Base-by-base conservation (phyloP, 331 rosid species). In the Pyracantha coccinea region DNA sequence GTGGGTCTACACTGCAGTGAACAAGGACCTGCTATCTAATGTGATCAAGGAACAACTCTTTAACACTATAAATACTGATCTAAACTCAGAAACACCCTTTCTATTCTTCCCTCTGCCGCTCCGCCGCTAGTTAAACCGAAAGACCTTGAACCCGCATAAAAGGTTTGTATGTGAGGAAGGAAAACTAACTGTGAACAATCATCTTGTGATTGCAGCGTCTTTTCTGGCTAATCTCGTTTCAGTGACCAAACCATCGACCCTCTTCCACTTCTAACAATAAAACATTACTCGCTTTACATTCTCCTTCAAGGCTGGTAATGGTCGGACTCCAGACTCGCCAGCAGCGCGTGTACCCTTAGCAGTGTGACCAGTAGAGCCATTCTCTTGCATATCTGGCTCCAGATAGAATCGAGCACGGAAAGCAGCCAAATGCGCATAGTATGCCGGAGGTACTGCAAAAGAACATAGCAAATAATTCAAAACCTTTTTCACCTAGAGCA, bases 241-340 rank as follows among this genome's bases (percentile, higher is more conserved):
- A 2, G 70, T 74, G 45, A 20, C 80, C 85, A 69, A 58, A 47
- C 75, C 60, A 75, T 68, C 66, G 29, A 70, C 65, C 83, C 73
- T 70, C 45, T 52, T 54, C 76, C n/a, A 17, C 59, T 27, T 77
- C 86, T 90, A 95, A 78, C 99, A 95, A 75, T 95, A 95, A 66
- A 95, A 95, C 99, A 95, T 95, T 20, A 95, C 99, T 83, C 97
- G 90, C 88, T 95, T 92, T 71, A 95, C 99, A 76, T 95, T 95
- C 78, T 95, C 99, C 85, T 95, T 95, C 73, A 95, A 77, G 53
- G 95, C 99, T 52, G 97, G 99, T 88, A 95, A 86, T 25, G 97
- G 99, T 69, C 96, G 88, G 71, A 95, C 92, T 53, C 92, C 93
- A 47, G 84, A 65, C 61, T 95, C 97, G 73, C 97, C 97, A 0